phyloP scores from a whole-genome alignment of 2,329 filamentous ascomycete species.

The Alternaria sp. region DNA sequence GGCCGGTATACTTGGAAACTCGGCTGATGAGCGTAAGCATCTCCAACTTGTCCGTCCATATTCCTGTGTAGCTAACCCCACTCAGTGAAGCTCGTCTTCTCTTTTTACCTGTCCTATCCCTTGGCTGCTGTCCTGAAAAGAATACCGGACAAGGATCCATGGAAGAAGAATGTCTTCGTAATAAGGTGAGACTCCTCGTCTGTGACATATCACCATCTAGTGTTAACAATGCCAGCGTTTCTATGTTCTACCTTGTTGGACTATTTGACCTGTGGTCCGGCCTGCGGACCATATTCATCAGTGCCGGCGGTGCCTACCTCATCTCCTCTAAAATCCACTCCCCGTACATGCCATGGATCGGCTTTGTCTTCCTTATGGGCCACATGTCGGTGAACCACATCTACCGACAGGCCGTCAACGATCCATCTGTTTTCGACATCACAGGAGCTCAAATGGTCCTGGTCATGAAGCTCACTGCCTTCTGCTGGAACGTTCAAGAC shows the following conservation, averaged over 20 bases:
- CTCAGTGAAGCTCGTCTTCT: slow-evolving; percentile 89
- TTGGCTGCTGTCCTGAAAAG: slow-evolving; percentile 88
- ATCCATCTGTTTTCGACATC: slow-evolving; percentile 78
- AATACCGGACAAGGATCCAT: slow-evolving; percentile 83
- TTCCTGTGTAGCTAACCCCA: slow-evolving; percentile 18
- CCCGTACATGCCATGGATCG: slow-evolving; percentile 97
- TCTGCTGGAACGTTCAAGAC: slow-evolving; percentile 98
- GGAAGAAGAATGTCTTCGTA: slow-evolving; percentile 87
- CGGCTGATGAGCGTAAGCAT: slow-evolving; percentile 68
- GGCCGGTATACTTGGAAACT: slow-evolving; percentile 66
- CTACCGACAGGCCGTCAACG: slow-evolving; percentile 74
- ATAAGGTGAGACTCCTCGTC: slow-evolving; percentile 66
- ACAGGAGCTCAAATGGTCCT: slow-evolving; percentile 96
- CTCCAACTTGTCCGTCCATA: not conserved
- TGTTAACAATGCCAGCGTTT: slow-evolving; percentile 62
- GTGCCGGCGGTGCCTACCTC: slow-evolving; percentile 78
- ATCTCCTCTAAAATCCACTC: slow-evolving; percentile 86
- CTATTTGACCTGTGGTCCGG: slow-evolving; percentile 93
- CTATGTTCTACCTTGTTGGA: slow-evolving; percentile 90
- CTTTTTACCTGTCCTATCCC: slow-evolving; percentile 91
- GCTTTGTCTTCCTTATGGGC: slow-evolving; percentile 91
- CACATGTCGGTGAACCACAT: slow-evolving; percentile 95
- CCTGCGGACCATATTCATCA: slow-evolving; percentile 78
- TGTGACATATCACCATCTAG: not conserved
- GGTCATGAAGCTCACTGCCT: slow-evolving; percentile 95